These are phyloP conservation scores for Scutellaria barbata DNA, from an alignment of 257 asterid genomes.

Conservation along the genomic window DNA sequence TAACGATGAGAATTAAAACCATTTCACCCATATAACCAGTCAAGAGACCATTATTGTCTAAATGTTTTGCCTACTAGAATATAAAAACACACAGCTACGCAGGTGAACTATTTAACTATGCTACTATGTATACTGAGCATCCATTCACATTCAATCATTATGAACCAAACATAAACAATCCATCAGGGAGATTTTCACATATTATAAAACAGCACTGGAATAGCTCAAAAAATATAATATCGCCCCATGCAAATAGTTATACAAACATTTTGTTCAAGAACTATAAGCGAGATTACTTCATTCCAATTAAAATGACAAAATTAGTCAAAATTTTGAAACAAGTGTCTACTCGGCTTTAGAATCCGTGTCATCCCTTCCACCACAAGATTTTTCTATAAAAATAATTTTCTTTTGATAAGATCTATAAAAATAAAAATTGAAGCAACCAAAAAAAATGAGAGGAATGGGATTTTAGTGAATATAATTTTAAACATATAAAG, in stretches of 20 bases:
- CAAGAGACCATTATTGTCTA: neutral
- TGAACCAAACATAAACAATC: neutral
- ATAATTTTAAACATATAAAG: neutral
- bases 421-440: neutral
- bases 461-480: neutral
- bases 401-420: too few species aligned
- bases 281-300: neutral
- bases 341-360: neutral
- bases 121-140: neutral
- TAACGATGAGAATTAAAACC: neutral
- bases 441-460: neutral
- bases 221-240: neutral
- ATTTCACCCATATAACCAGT: neutral
- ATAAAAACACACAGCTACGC: neutral
- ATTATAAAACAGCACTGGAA: neutral
- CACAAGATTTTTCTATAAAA: neutral
- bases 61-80: neutral
- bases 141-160: slow-evolving; percentile 16
- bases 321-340: neutral
- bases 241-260: neutral
- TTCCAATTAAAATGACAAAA: neutral
- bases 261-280: neutral
- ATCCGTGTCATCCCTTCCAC: neutral
- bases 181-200: neutral
- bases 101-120: neutral